Evolutionary conservation across 2,329 filamentous ascomycete genomes (phyloP), one percentile per base, ranked within the genome.

Genomic region (Phyllosticta capitalensis): DNA sequence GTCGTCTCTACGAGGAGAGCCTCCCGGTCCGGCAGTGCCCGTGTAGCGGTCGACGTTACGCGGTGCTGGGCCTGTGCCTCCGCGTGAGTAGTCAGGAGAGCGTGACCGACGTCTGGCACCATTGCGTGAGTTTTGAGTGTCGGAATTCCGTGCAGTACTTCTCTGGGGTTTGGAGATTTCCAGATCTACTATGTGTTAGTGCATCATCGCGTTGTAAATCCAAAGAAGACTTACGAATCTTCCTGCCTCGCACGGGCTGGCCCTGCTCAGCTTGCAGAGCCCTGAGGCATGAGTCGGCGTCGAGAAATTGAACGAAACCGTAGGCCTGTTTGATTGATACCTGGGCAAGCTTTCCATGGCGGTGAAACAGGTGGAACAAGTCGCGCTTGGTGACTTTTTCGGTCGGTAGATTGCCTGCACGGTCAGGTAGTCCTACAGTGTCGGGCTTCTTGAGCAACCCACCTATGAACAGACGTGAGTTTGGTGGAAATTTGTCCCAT

Each of bases 301-400:
- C 86, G 64, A 96, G 81, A 65, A 95, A 99, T 71, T 97, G 94
- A 38, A 97, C 91, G 70, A 97, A 99, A 1, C 94, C 94, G 73
- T 96, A 97, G 1, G 92, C 92, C 65, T 94, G 91, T 73, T 97
- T 97, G 66, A 97, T 90, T 0, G 91, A 95, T 62, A 97, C 94
- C 71, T 99, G 94, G 1, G 92, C 92, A 53, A 99, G 79, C 62
- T 86, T 87, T 58, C 94, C 94, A 70, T 90, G 92, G 60, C 81
- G 82, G 69, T 91, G 85, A 70, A 99, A 97, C 19, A 92, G 81
- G 69, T 95, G 88, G 74, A 96, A 97, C 9, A 97, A 85, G 73
- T 97, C 92, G 64, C 88, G 84, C 74, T 97, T 97, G 6, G 90
- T 94, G 14, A 96, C 92, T 69, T 92, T 87, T 71, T 97, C 92